Percentiles rank a stretch among this genome's conserved stretches.
These are phyloP conservation scores for Tetrapyrgos nigripes DNA, from an alignment of 1,284 basidiomycete species.

Conservation along the genomic window DNA sequence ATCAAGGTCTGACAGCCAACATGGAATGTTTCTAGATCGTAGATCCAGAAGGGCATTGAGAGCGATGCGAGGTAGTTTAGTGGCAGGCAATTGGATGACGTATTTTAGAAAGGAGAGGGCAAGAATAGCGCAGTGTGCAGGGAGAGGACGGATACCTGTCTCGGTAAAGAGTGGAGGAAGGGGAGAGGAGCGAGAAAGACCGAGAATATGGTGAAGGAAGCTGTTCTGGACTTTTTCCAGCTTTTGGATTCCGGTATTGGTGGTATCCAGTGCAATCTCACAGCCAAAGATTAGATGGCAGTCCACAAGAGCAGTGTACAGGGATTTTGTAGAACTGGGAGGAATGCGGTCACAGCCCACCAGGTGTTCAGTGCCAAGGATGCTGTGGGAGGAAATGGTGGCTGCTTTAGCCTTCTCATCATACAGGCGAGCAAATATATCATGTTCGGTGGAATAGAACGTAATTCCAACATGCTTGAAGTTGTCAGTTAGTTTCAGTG, in stretches of 20 bases:
- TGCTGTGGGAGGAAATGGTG: slow-evolving; percentile 12
- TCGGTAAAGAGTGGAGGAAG: slow-evolving; percentile 28
- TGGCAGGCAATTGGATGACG: background rate
- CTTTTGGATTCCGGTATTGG: no score
- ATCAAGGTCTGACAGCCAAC: slow-evolving; percentile 3
- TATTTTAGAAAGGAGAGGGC: slow-evolving; percentile 6
- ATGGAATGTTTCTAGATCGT: background rate
- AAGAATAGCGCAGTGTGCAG: slow-evolving; percentile 15
- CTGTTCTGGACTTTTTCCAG: slow-evolving; percentile 24
- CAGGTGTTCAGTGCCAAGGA: slow-evolving; percentile 21
- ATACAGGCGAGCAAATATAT: no score
- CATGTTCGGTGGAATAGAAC: slow-evolving; percentile 11
- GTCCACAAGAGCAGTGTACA: slow-evolving; percentile 36
- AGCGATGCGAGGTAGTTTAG: background rate
- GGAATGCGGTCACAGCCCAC: slow-evolving; percentile 27
- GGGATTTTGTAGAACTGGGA: slow-evolving; percentile 9
- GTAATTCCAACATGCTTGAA: slow-evolving; percentile 29
- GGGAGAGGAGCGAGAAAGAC: slow-evolving; percentile 19
- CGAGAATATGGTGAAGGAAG: slow-evolving; percentile 26
- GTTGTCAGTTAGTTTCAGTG: background rate
- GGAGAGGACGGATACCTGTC: slow-evolving; percentile 26
- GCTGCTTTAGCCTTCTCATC: slow-evolving; percentile 26
- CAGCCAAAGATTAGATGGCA: no score
- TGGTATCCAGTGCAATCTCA: no score
- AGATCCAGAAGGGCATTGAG: background rate